Evolutionary conservation across 2,329 filamentous ascomycete genomes (phyloP).

Genomic region (Eutypella sp.): DNA sequence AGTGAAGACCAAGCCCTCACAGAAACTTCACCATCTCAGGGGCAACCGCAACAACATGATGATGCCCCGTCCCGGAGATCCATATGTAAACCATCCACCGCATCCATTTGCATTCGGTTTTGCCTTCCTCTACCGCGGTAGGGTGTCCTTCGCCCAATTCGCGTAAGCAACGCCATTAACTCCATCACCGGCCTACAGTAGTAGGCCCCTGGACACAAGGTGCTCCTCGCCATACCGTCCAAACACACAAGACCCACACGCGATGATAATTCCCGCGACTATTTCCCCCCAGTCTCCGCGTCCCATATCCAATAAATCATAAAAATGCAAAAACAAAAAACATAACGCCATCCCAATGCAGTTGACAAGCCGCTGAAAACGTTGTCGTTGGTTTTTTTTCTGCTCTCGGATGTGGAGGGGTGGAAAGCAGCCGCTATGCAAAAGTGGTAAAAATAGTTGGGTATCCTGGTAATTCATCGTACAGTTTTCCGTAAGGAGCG

Average conservation of each 20-base stretch:
- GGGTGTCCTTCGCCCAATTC: background rate
- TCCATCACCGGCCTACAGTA: background rate
- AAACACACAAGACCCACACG: background rate
- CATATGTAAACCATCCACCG: too few species aligned
- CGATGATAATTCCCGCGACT: background rate
- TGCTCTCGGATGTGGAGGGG: conserved; percentile 20
- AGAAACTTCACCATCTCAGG: too few species aligned
- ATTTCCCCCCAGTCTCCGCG: conserved; percentile 10
- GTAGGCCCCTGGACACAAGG: background rate
- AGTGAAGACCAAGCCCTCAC: too few species aligned
- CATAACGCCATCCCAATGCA: conserved; percentile 30
- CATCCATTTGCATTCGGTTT: too few species aligned
- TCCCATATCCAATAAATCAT: conserved; percentile 6
- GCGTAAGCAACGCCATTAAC: background rate
- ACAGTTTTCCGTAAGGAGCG: conserved; percentile 29
- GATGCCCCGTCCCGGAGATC: too few species aligned
- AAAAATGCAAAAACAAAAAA: conserved; percentile 15
- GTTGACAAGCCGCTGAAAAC: conserved; percentile 22
- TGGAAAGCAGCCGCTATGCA: conserved; percentile 52
- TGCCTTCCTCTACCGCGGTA: too few species aligned
- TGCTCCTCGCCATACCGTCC: background rate
- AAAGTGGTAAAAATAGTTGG: conserved; percentile 39
- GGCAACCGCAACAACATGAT: too few species aligned
- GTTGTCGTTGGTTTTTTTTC: conserved; percentile 25
- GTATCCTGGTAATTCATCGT: conserved; percentile 29